Evolutionary conservation across 1,284 basidiomycete genomes (phyloP), one percentile per base, ranked within the genome.

Genomic region (Mycena citricolor): DNA sequence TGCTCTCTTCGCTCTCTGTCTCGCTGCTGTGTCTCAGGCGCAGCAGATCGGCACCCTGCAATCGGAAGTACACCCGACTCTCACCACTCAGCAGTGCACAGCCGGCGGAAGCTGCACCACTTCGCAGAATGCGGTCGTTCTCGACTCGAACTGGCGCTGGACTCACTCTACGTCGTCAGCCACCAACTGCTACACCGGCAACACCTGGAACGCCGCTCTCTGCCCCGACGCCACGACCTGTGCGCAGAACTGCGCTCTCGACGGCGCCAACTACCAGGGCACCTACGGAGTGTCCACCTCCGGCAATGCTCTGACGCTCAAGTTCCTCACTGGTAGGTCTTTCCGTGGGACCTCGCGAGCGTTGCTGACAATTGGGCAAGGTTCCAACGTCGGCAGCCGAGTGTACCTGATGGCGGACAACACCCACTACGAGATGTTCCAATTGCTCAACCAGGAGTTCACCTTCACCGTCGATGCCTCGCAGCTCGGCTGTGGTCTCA

Each of bases 141-240:
- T 79, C 47, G 76, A 79, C 57, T 50, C 73, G 44, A 79, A 77
- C 67, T 79, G 73, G 71, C 70, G 76, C 47, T 77, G 73, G 74
- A 44, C 69, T 3, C 76, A 77, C n/a, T n/a, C n/a, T n/a, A n/a
- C n/a, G n/a, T n/a, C n/a, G n/a, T n/a, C n/a, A n/a, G 69, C 58
- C 59, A 71, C 70, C 49, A 79, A 79, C 65, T 79, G 77, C 63
- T 78, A 77, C 64, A 77, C 73, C 49, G 76, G 76, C 19, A 76
- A 76, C 64, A 58, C 61, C 7, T 77, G 74, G 74, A 67, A 78
- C 57, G 50, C 66, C 7, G 60, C 66, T 4, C 56, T 77, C 37
- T 80, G 77, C 58, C 69, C 76, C 21, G 70, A 75, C 54, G 57
- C 61, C 13, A 56, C 55, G 4, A 74, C 72, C 32, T 79, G 77